Percentiles rank a stretch among this genome's conserved stretches.
phyloP scores from a whole-genome alignment of 306 rosid species.

The Prunus padus region DNA sequence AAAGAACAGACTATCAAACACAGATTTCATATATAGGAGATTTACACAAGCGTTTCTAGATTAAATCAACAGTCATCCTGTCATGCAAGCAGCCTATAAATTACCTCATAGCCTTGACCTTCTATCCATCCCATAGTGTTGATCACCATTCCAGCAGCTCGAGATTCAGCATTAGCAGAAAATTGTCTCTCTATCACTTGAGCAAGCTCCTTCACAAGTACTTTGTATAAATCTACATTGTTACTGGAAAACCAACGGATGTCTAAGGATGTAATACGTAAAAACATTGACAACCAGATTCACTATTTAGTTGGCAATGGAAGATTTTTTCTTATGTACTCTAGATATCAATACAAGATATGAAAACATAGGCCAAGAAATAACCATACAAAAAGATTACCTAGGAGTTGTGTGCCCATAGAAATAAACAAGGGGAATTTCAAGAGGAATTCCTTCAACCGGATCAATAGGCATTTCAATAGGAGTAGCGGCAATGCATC shows the following conservation, averaged over 20 bases:
- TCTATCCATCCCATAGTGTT: conserved; percentile 99
- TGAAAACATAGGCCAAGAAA: not conserved
- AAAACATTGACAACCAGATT: conserved; percentile 16
- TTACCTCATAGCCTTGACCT: conserved; percentile 94
- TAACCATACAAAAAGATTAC: conserved; percentile 30
- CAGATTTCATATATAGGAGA: conserved; percentile 3
- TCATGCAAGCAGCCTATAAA: not conserved
- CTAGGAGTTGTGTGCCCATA: conserved; percentile 85
- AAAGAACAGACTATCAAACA: conserved; percentile 5
- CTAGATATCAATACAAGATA: not conserved
- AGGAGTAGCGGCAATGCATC: conserved; percentile 92
- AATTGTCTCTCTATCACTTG: conserved; percentile 81
- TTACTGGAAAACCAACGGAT: conserved; percentile 42
- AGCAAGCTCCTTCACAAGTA: conserved; percentile 86
- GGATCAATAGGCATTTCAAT: conserved; percentile 97
- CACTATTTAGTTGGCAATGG: not conserved
- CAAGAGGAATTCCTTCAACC: conserved; percentile 91
- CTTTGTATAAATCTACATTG: conserved; percentile 84
- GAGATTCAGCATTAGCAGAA: conserved; percentile 76
- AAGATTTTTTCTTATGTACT: not conserved
- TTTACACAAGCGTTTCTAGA: conserved; percentile 9
- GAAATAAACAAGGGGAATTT: conserved; percentile 90
- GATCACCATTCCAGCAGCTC: conserved; percentile 96
- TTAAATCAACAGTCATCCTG: not conserved
- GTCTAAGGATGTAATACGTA: conserved; percentile 18